Percentiles rank a stretch among this genome's conserved stretches.
Conservation (phyloP, 1,284 basidiomycete species). For the Pseudozyma pruni region DNA sequence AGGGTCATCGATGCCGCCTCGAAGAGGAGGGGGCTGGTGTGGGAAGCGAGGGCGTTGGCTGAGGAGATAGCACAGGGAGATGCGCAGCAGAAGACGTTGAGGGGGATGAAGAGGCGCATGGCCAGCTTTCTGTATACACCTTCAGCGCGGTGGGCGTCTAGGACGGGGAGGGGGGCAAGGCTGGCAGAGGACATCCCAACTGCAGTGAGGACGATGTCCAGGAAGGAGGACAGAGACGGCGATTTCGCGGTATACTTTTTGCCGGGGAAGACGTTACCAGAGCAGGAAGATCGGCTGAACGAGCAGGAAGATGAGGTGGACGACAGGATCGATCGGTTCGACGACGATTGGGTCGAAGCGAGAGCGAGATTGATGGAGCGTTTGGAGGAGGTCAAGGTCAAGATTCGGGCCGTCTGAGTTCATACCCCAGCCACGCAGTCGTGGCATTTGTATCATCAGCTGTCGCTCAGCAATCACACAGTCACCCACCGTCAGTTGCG, state of each 20-base stretch:
- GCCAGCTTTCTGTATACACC: constrained; percentile 33
- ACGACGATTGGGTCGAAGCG: constrained; percentile 17
- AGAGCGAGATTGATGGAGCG: background rate
- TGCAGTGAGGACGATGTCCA: background rate
- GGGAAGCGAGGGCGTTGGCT: constrained; percentile 25
- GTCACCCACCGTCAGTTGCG: too few relatives aligned
- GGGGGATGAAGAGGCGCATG: constrained; percentile 29
- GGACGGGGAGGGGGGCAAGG: background rate
- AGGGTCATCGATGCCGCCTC: background rate
- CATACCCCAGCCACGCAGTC: too few relatives aligned
- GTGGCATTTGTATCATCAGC: too few relatives aligned
- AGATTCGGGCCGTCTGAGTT: background rate
- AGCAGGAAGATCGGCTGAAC: constrained; percentile 42
- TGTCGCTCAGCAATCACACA: too few relatives aligned
- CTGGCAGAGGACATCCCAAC: constrained; percentile 18
- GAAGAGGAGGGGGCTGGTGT: background rate
- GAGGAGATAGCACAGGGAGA: constrained; percentile 18
- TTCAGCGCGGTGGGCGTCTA: background rate
- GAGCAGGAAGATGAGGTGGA: constrained; percentile 41
- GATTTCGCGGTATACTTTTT: constrained; percentile 29
- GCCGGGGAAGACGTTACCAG: constrained; percentile 23
- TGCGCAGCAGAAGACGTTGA: constrained; percentile 19
- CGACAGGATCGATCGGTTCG: constrained; percentile 28
- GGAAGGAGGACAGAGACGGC: background rate
- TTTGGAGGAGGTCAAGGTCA: constrained; percentile 18